Evolutionary conservation across 2,329 filamentous ascomycete species (phyloP).

Genomic region (Pseudogymnoascus sp.): DNA sequence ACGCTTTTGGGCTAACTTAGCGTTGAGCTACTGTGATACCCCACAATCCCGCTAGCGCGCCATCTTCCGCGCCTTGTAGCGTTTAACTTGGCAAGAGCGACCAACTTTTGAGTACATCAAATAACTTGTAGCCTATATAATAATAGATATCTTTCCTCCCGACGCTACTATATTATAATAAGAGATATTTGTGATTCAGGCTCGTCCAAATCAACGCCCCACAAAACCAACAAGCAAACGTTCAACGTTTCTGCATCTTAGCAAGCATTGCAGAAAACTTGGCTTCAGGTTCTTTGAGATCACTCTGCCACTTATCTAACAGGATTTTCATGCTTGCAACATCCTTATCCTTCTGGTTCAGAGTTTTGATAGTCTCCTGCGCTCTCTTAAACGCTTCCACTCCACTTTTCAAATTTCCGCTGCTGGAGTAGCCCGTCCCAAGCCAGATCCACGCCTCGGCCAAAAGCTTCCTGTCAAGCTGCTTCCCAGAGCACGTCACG

Average conservation of each 20-base stretch:
- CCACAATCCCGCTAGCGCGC: not conserved
- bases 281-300: not conserved
- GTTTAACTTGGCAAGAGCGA: not conserved
- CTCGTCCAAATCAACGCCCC: not conserved
- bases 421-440: not conserved
- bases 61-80: not conserved
- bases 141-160: not conserved
- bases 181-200: not conserved
- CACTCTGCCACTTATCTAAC: not conserved
- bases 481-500: not conserved
- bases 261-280: not conserved
- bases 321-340: not conserved
- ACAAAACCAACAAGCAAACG: not conserved
- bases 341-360: not conserved
- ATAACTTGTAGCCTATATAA: not conserved
- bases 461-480: not conserved
- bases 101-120: not conserved
- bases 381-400: not conserved
- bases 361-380: not conserved
- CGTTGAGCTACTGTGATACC: not conserved
- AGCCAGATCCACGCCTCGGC: not conserved
- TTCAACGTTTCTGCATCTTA: not conserved
- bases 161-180: not conserved
- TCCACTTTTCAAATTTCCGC: not conserved
- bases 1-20: constrained; percentile 1